phyloP scores from a whole-genome alignment of 306 rosid species.

The Echinosophora koreensis region DNA sequence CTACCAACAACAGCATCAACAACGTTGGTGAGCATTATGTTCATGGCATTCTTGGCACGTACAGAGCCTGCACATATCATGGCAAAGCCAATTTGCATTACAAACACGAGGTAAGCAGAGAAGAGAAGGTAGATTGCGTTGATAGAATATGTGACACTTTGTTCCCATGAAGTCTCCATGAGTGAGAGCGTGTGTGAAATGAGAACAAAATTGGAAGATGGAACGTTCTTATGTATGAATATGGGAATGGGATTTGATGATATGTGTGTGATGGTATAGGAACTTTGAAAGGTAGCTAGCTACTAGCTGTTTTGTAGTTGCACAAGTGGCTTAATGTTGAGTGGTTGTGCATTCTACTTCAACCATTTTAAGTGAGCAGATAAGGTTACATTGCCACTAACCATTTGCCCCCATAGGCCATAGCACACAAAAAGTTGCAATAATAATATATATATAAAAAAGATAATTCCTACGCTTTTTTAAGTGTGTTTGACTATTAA shows the following conservation, averaged over 20 bases:
- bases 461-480: no score
- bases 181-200: not conserved
- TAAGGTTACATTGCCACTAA: not conserved
- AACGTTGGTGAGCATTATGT: conserved; percentile 83
- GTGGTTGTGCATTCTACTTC: conserved; percentile 51
- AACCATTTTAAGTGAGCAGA: conserved; percentile 35
- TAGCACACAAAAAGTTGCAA: not conserved
- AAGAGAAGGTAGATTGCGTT: conserved; percentile 79
- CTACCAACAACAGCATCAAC: conserved; percentile 85
- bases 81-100: conserved; percentile 85
- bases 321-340: conserved; percentile 45
- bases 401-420: not conserved
- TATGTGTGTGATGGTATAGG: conserved; percentile 28
- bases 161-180: conserved; percentile 76
- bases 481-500: no score
- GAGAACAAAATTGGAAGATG: not conserved
- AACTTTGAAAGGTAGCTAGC: conserved; percentile 59
- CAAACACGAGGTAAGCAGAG: conserved; percentile 81
- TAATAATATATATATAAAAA: not conserved
- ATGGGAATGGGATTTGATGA: conserved; percentile 2
- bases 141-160: conserved; percentile 71
- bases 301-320: conserved; percentile 17
- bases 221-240: not conserved
- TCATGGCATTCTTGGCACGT: conserved; percentile 81
- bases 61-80: conserved; percentile 92